These are phyloP conservation scores for Pichia sp. DNA, from an alignment of 1,139 yeast species.

Conservation along the genomic window DNA sequence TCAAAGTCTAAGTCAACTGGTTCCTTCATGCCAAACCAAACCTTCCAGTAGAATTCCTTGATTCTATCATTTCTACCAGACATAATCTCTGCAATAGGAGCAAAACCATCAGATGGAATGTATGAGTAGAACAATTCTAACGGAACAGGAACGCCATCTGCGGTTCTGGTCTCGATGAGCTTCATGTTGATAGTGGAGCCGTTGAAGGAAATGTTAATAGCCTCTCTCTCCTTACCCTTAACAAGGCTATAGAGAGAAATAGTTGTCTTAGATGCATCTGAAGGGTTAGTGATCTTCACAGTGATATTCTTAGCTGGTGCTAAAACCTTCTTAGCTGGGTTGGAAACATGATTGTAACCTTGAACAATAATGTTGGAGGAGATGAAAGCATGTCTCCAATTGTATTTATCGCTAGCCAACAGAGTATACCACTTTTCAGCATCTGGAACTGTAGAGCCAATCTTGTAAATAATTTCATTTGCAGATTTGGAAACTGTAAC, in stretches of 20 bases:
- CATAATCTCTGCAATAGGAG: conserved; percentile 89
- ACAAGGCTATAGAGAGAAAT: conserved; percentile 66
- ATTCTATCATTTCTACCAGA: conserved; percentile 88
- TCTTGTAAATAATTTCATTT: conserved; percentile 36
- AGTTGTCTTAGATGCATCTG: conserved; percentile 50
- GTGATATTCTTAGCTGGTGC: conserved; percentile 64
- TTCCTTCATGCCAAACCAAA: conserved; percentile 78
- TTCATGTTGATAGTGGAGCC: conserved; percentile 57
- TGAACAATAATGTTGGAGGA: conserved; percentile 78
- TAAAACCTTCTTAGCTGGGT: conserved; percentile 75
- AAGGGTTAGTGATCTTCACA: conserved; percentile 57
- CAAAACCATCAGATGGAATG: conserved; percentile 83
- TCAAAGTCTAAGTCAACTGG: conserved; percentile 55
- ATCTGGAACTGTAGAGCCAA: conserved; percentile 46
- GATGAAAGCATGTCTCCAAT: conserved; percentile 91
- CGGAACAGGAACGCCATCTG: conserved; percentile 66
- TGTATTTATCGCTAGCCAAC: conserved; percentile 72
- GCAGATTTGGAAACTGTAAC: conserved; percentile 38
- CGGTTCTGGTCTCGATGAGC: conserved; percentile 86
- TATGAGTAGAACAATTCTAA: conserved; percentile 76
- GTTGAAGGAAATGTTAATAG: conserved; percentile 54
- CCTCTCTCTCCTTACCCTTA: conserved; percentile 67
- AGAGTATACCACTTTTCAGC: conserved; percentile 67
- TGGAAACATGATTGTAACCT: conserved; percentile 71
- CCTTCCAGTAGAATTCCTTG: conserved; percentile 93